A percentile compares a stretch with the other conserved stretches of the same genome.
Conservation (phyloP, 1,139 yeast species). For the Nakaseomyces kungkrabaensis region DNA sequence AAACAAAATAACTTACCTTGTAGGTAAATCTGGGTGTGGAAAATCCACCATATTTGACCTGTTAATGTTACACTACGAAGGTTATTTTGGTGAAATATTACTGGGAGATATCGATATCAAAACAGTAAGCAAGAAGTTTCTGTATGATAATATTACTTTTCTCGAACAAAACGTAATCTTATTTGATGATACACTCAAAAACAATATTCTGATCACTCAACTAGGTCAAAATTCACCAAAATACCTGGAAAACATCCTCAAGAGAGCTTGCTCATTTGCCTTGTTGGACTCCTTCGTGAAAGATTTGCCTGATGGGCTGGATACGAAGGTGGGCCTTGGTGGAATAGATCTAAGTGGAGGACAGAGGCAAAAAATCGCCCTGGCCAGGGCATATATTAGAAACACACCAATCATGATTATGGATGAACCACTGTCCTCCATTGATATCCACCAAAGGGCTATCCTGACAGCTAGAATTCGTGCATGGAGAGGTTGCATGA, state of each 20-base stretch:
- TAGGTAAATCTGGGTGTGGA: constrained; percentile 89
- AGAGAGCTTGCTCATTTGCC: constrained; percentile 45
- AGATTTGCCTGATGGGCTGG: constrained; percentile 43
- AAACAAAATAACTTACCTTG: constrained; percentile 46
- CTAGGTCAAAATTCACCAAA: not conserved
- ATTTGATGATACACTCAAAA: constrained; percentile 52
- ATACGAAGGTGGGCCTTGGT: constrained; percentile 41
- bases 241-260: constrained; percentile 16
- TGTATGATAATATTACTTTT: constrained; percentile 54
- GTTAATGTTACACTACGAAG: constrained; percentile 47
- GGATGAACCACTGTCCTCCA: constrained; percentile 80
- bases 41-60: constrained; percentile 72
- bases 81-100: constrained; percentile 39
- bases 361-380: constrained; percentile 68
- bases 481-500: constrained; percentile 53
- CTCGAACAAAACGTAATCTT: constrained; percentile 63
- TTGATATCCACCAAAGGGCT: constrained; percentile 46
- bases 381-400: constrained; percentile 72
- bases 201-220: constrained; percentile 48
- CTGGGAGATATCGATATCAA: constrained; percentile 46
- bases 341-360: constrained; percentile 74
- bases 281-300: constrained; percentile 39
- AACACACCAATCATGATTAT: constrained; percentile 65
- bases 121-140: constrained; percentile 40
- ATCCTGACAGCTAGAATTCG: constrained; percentile 41